phyloP scores from a whole-genome alignment of 2,329 filamentous ascomycete species.

The Fusarium brevicatenulatum region DNA sequence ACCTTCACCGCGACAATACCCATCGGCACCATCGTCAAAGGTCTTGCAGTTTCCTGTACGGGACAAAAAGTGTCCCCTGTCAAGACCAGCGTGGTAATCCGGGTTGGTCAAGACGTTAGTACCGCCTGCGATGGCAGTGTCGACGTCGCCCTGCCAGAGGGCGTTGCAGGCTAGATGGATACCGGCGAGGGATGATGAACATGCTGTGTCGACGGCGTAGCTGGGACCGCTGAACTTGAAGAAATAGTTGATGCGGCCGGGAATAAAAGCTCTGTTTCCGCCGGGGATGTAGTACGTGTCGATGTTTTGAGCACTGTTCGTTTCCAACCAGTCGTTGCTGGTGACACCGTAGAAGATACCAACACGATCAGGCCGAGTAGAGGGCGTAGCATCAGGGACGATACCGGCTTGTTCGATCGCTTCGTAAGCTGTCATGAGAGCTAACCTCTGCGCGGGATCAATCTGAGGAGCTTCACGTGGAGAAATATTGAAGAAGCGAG shows the following conservation, averaged over 20 bases:
- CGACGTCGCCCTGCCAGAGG: constrained; percentile 76
- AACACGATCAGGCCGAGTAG: constrained; percentile 66
- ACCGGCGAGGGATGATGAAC: constrained; percentile 77
- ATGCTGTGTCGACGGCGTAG: constrained; percentile 80
- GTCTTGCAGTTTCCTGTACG: constrained; percentile 54
- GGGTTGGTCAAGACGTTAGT: constrained; percentile 75
- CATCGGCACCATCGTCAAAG: constrained; percentile 68
- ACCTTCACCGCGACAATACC: constrained; percentile 65
- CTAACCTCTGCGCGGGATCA: constrained; percentile 73
- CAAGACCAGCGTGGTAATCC: constrained; percentile 71
- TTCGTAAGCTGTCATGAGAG: constrained; percentile 73
- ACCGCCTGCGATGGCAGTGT: constrained; percentile 83
- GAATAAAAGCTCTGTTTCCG: constrained; percentile 58
- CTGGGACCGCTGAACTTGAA: constrained; percentile 81
- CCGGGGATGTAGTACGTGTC: constrained; percentile 64
- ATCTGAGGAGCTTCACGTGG: constrained; percentile 52
- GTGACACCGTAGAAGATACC: constrained; percentile 82
- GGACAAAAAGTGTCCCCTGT: constrained; percentile 73
- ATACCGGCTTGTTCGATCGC: constrained; percentile 74
- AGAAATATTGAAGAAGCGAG: constrained; percentile 79
- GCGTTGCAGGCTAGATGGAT: constrained; percentile 77
- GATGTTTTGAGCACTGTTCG: constrained; percentile 76
- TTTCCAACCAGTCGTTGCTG: constrained; percentile 82
- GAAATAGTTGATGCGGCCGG: constrained; percentile 77
- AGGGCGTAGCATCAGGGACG: constrained; percentile 70